Conservation (phyloP, 164 flowering plant species). For the Brasenia schreberi region DNA sequence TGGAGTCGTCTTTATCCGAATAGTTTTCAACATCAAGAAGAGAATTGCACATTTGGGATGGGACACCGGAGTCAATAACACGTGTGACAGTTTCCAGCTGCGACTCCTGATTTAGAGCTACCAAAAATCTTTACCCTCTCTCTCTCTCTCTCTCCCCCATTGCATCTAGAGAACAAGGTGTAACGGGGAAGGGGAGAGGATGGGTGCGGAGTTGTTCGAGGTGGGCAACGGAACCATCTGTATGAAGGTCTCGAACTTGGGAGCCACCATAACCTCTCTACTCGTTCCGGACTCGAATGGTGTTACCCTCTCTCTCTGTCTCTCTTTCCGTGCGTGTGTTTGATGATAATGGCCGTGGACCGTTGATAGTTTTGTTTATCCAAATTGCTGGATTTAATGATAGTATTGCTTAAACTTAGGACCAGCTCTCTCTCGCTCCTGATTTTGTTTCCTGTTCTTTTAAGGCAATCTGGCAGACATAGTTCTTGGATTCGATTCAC, state of each 20-base stretch:
- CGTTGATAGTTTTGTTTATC: no score
- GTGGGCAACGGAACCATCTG: conserved; percentile 79
- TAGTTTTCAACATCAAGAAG: no score
- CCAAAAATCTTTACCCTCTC: background rate
- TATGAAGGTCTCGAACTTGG: conserved; percentile 57
- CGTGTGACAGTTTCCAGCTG: no score
- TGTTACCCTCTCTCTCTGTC: conserved; percentile 8
- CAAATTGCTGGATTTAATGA: no score
- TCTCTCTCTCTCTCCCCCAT: background rate
- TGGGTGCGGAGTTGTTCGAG: conserved; percentile 47
- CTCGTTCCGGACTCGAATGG: conserved; percentile 71
- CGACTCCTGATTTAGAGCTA: background rate
- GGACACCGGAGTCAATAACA: no score
- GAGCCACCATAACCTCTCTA: conserved; percentile 73
- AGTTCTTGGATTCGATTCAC: conserved; percentile 51
- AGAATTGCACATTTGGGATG: no score
- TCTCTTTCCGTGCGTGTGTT: background rate
- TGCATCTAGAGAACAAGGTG: no score
- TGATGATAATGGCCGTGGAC: background rate
- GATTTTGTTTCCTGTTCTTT: conserved; percentile 1
- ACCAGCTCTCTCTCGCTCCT: background rate
- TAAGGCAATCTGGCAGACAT: conserved; percentile 41
- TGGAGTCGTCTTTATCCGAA: no score
- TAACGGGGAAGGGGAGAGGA: background rate
- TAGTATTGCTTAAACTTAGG: no score